Evolutionary conservation across 2,329 filamentous ascomycete species (phyloP).

Genomic region (Penicillium olsonii): DNA sequence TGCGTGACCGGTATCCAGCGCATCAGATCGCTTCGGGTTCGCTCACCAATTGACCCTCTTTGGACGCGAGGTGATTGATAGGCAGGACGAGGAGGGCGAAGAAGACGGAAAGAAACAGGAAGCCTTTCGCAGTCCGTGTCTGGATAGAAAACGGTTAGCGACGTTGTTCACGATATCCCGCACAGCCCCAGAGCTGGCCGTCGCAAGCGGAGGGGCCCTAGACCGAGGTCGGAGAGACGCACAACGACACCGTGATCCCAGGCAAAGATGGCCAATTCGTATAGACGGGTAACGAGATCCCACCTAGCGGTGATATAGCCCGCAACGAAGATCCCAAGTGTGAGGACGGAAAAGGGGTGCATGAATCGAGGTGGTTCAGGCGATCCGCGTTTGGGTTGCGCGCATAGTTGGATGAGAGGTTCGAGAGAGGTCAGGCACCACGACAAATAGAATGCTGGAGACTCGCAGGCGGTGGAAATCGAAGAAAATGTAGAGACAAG

Average conservation of each 20-base stretch:
- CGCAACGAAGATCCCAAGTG: constrained; percentile 97
- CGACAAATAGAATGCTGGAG: not conserved
- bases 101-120: constrained; percentile 76
- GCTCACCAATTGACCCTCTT: constrained; percentile 77
- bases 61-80: constrained; percentile 76
- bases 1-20: constrained; percentile 3
- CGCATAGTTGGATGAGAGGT: constrained; percentile 31
- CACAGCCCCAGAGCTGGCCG: not conserved
- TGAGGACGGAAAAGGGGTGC: constrained; percentile 97
- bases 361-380: constrained; percentile 56
- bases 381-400: constrained; percentile 28
- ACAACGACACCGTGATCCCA: constrained; percentile 99
- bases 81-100: constrained; percentile 85
- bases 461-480: not conserved
- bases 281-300: constrained; percentile 94
- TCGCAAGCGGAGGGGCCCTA: constrained; percentile 11
- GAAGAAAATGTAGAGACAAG: not conserved
- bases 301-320: constrained; percentile 99
- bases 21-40: constrained; percentile 8
- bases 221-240: constrained; percentile 39
- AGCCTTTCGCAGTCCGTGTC: constrained; percentile 84
- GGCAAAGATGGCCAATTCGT: constrained; percentile 95
- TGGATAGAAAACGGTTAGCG: constrained; percentile 40
- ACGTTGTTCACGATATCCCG: not conserved
- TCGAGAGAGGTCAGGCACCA: not conserved